Evolutionary conservation across 78 protist species (phyloP), one percentile per base, ranked within the genome.

Genomic region (Speleostelium caveatum): DNA sequence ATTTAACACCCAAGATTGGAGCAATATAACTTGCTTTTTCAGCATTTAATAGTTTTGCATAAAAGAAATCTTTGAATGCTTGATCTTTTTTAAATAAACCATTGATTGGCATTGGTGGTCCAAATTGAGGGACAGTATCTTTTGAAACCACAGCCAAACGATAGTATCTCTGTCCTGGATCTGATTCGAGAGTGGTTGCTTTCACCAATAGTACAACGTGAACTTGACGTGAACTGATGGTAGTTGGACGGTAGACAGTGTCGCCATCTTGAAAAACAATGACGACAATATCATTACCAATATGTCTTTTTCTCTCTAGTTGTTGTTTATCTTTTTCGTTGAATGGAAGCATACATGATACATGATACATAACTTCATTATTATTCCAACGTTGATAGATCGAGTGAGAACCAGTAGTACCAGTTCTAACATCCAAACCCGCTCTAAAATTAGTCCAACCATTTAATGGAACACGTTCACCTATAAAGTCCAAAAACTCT

Each of bases 351-450:
- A 90, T 59, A 33, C 85, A 67, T 19, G 89, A 69, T 14, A 90
- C 94, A 68, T 90, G 94, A 90, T 75, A 90, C 87, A 90, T 77
- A 3, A 90, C 87, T 26, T 90, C 94, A 49, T 90, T 90, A 24
- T 90, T 77, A 56, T 79, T 77, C 76, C 74, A 76, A 45, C 85
- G 68, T 19, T 77, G 86, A 78, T 74, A 79, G 24, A 90, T 73
- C 19, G 94, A 69, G 32, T 90, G 94, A 21, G 72, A 2, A 16
- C 94, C 94, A 14, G 94, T 90, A 33, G 88, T 90, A 4, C 89
- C 89, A 12, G 87, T 75, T 68, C 86, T 56, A 59, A 87, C 86
- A 33, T 87, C 93, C 1, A 87, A 55, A 65, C 93, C 93, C 26
- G 93, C 93, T 72, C 80, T 72, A 65, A 87, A 87, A 36, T 77